Percentiles rank a stretch among this genome's conserved stretches.
Evolutionary conservation across 2,329 filamentous ascomycete genomes (phyloP).

Genomic region (Alternaria infectoria): DNA sequence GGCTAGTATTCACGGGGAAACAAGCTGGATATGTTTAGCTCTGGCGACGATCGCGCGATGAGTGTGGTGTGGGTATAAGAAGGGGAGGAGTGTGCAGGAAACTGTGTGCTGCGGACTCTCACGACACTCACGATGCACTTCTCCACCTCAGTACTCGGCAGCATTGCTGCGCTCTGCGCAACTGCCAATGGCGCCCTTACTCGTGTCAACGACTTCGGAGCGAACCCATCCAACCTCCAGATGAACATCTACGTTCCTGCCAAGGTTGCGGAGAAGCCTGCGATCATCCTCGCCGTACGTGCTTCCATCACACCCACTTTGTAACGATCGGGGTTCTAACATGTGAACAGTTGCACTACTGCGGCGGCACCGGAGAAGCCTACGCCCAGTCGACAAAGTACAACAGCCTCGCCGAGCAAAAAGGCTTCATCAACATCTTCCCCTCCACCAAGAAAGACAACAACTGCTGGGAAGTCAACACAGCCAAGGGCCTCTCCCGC

Average conservation of each 20-base stretch:
- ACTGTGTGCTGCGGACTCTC: not conserved
- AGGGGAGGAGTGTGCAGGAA: not conserved
- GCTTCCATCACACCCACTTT: constrained; percentile 29
- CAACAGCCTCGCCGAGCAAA: constrained; percentile 54
- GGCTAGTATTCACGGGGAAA: not conserved
- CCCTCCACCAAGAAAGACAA: constrained; percentile 58
- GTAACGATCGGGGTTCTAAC: not conserved
- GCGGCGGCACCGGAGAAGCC: constrained; percentile 47
- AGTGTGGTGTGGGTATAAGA: not conserved
- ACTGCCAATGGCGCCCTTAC: constrained; percentile 25
- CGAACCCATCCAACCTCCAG: constrained; percentile 53
- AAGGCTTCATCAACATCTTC: constrained; percentile 67
- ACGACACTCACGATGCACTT: constrained; percentile 15
- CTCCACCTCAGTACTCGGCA: not conserved
- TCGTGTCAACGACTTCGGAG: constrained; percentile 52
- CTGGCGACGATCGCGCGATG: not conserved
- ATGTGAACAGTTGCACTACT: constrained; percentile 30
- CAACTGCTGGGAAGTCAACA: constrained; percentile 66
- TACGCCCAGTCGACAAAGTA: constrained; percentile 26
- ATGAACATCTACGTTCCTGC: constrained; percentile 60
- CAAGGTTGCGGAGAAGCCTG: constrained; percentile 54
- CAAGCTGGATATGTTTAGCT: not conserved
- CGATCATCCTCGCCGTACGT: constrained; percentile 62
- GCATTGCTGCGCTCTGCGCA: constrained; percentile 7
- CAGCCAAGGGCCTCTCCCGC: constrained; percentile 59